Evolutionary conservation across 768 basidiomycete genomes (phyloP), one percentile per base, ranked within the genome.

Genomic region (Lactarius akahatsu): DNA sequence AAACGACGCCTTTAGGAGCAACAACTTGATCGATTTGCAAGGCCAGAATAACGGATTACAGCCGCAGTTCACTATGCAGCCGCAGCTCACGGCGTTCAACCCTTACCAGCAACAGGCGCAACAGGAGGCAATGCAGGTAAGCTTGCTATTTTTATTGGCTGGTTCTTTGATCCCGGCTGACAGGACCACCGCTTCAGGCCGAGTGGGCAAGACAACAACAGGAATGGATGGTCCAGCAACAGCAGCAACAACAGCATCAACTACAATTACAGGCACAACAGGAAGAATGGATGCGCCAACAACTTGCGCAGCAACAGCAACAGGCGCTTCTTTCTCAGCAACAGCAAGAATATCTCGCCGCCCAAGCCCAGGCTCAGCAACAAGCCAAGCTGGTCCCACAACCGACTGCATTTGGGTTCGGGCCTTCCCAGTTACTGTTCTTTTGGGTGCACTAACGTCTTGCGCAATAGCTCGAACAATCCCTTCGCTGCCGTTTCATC

Each of bases 61-160:
- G 73, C 89, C 91, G 2, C 94, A 94, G 71, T 88, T 83, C 73
- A 91, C 90, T 1, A 72, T 94, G 55, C 90, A 90, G 70, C 91
- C 91, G 0, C 94, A 96, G 72, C 92, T 91, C 75, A 94, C 92
- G 9, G 87, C 91, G 0, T 98, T 94, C 82, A 98, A 98, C 76
- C 92, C 92, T 0, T 94, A 93, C 69, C 91, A 93, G 73, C 94
- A 95, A 75, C 96, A 96, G 74, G 86, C 90, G 57, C 91, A 96
- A 72, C 94, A 96, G 72, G 94, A 96, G 76, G 89, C 89, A 18
- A 84, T 88, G 72, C 91, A 91, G 79, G 84, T 81, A 58, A 30
- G 50, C 20, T 54, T 15, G 34, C 18, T 28, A 13, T 30, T 34
- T 20, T 40, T 18, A 8, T 55, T 7, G 28, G 20, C 5, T 32